Conservation (phyloP, 257 asterid genomes). For the Przewalskia tangutica region DNA sequence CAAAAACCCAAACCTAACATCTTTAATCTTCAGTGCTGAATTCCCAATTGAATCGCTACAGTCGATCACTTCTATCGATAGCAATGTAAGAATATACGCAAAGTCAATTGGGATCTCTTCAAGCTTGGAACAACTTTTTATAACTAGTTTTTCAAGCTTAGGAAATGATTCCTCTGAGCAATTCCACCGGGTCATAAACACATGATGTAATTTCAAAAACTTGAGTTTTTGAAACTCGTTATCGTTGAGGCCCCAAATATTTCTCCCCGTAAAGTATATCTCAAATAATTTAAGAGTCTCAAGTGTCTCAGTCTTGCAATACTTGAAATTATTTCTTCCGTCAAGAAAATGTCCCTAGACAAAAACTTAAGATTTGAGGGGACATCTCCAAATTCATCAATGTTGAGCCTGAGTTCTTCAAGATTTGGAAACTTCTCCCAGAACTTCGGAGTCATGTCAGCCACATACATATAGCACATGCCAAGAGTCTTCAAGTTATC, state of each 20-base stretch:
- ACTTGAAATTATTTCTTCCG: not conserved
- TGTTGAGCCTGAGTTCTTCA: not conserved
- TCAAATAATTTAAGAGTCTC: not conserved
- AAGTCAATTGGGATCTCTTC: not conserved
- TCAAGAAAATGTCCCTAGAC: not conserved
- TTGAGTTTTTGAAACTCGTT: rapidly evolving
- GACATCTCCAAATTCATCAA: not conserved
- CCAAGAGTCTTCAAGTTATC: not conserved
- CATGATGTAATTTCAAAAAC: not conserved
- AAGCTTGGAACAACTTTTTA: not conserved
- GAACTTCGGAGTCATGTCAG: not conserved
- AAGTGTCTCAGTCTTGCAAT: not conserved
- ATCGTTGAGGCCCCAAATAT: not conserved
- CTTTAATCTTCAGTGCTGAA: not conserved
- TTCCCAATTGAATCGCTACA: not conserved
- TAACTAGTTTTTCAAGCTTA: rapidly evolving
- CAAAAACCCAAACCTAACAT: too few species aligned
- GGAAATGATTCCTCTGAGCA: not conserved
- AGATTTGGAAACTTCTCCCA: not conserved
- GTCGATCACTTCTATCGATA: not conserved
- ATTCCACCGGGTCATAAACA: not conserved
- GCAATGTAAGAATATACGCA: not conserved
- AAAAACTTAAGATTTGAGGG: not conserved
- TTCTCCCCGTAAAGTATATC: not conserved
- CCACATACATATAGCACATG: not conserved